These are phyloP conservation scores for Rhododendron henanense DNA, from an alignment of 148 eudicot genomes.

Conservation along the genomic window DNA sequence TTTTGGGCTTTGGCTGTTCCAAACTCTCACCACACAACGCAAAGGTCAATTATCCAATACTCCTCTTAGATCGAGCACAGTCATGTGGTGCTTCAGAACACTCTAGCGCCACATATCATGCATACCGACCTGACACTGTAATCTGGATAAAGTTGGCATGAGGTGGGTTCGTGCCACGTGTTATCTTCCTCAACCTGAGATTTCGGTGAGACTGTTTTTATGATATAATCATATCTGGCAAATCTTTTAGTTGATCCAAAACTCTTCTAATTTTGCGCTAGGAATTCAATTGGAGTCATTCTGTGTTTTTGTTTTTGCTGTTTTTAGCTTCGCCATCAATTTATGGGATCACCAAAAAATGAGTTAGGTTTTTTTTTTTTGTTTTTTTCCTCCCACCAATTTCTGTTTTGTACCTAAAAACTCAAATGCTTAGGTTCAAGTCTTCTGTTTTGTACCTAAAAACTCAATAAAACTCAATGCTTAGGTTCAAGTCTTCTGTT, in stretches of 20 bases:
- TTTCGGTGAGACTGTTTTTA: neutral
- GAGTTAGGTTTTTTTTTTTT: neutral
- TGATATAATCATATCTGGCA: neutral
- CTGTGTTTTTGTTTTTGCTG: neutral
- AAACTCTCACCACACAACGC: neutral
- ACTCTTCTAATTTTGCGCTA: neutral
- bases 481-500: neutral
- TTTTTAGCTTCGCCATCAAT: neutral
- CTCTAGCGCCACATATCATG: no score
- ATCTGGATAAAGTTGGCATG: neutral
- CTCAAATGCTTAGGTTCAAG: no score
- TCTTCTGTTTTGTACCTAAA: neutral
- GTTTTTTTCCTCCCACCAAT: neutral
- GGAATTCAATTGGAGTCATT: neutral
- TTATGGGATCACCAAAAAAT: neutral
- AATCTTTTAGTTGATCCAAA: neutral
- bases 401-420: neutral
- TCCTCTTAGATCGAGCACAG: no score
- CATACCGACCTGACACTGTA: neutral
- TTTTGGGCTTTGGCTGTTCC: neutral
- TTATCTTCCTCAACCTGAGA: neutral
- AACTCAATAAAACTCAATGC: neutral
- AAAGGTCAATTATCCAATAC: no score
- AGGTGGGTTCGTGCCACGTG: constrained; percentile 3
- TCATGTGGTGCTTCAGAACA: no score